Base-by-base conservation (phyloP, 1,284 basidiomycete species). In the Fomitopsis schrenkii region DNA sequence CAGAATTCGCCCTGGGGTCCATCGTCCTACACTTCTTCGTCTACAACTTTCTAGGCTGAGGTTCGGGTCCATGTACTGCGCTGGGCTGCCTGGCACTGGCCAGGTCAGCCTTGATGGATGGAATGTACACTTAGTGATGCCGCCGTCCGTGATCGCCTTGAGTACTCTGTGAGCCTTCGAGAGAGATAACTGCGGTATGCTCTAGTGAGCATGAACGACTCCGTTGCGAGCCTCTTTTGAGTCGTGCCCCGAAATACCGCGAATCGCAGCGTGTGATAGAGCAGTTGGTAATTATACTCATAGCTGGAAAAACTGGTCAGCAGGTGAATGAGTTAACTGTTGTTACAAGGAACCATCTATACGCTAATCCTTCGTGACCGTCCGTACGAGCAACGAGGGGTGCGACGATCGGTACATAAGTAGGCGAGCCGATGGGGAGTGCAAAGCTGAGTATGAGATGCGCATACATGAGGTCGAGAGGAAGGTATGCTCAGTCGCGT, bases 21-120 rank as follows among this genome's bases (percentile, higher is more conserved):
- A 88, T 99, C 63, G 87, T 98, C 48, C 81, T 99, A 57, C 97
- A 99, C 77, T 97, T 98, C 80, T 99, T 99, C 74, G 95, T 97
- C 59, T 98, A 91, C 84, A 98, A 98, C 79, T 99, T 98, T 83
- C 82, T 94, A 8, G 93, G 93, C 68, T 93, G 76, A 79, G 22
- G 40, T 15, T 30, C 28, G 10, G 6, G 48, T 30, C 28, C 8
- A 5, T 33, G 28, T 22, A 50, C 17, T 33, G 26, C 48, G 17
- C 15, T 33, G 28, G 48, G 15, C 48, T 19, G n/a, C 42, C 22
- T 22, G 42, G 15, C n/a, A 42, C n/a, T 6, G 15, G 42, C 17
- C 42, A 22, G 22, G n/a, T 45, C n/a, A 3, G n/a, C 41, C 15
- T 42, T 22, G 22, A 15, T 42, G 41, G 9, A 17, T 22, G 42